Evolutionary conservation across 2,329 filamentous ascomycete genomes (phyloP).

Genomic region (Exutisphaerella laricina): DNA sequence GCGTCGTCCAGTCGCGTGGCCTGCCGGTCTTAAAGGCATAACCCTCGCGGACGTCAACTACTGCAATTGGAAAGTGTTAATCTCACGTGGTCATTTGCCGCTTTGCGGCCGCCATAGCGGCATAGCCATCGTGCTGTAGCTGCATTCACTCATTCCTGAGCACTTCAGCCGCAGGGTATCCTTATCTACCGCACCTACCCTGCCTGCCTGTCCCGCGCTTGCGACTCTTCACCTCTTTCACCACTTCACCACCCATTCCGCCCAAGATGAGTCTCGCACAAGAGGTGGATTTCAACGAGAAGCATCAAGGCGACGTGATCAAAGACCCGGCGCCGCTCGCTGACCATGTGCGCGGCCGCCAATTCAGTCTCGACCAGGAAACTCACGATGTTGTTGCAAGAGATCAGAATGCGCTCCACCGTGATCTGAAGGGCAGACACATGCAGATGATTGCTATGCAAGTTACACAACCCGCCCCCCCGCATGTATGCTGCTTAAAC

Average conservation of each 20-base stretch:
- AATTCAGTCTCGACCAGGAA: conserved; percentile 12
- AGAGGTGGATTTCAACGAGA: background rate
- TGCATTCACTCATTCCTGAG: too few species aligned
- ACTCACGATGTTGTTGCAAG: conserved; percentile 8
- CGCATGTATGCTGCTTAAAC: too few species aligned
- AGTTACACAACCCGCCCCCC: conserved; percentile 6
- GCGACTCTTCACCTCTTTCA: background rate
- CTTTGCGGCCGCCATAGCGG: background rate
- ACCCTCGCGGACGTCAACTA: background rate
- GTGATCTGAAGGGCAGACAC: conserved; percentile 30
- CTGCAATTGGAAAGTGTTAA: background rate
- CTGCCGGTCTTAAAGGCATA: background rate
- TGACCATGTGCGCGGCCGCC: conserved; percentile 12
- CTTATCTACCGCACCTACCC: background rate
- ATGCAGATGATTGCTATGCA: conserved; percentile 36
- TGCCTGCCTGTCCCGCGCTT: background rate
- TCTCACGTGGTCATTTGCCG: background rate
- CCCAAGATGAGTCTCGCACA: background rate
- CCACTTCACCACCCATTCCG: background rate
- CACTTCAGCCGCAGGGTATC: too few species aligned
- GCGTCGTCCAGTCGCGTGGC: conserved; percentile 1
- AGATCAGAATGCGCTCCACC: conserved; percentile 25
- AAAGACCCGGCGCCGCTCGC: conserved; percentile 7
- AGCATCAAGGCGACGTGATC: conserved; percentile 3
- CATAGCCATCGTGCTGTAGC: background rate